phyloP scores from a whole-genome alignment of 1,284 basidiomycete species.

The Cryptococcus depauperatus region DNA sequence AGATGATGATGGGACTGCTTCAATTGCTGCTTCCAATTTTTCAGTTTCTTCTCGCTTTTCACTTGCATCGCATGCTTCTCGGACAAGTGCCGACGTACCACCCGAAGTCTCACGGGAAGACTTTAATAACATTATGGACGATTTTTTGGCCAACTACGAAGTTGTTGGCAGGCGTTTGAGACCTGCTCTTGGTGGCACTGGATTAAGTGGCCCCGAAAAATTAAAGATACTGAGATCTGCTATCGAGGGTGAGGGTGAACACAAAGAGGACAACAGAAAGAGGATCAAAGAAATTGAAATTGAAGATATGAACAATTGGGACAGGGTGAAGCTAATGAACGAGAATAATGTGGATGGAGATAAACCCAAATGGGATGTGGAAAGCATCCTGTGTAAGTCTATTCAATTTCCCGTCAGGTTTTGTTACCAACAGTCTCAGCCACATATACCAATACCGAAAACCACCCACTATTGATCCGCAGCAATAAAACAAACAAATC shows the following conservation, averaged over 20 bases:
- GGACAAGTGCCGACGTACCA: slow-evolving; percentile 45
- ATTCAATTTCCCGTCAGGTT: neutral
- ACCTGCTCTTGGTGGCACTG: slow-evolving; percentile 54
- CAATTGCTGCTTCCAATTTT: slow-evolving; percentile 30
- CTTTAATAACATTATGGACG: slow-evolving; percentile 84
- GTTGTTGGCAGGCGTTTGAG: slow-evolving; percentile 75
- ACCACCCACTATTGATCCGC: slow-evolving; percentile 79
- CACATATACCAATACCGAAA: slow-evolving; percentile 91
- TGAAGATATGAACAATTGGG: slow-evolving; percentile 13
- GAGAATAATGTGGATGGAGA: slow-evolving; percentile 50
- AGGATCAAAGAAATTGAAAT: slow-evolving; percentile 54
- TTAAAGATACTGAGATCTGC: slow-evolving; percentile 67
- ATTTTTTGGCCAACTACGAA: slow-evolving; percentile 90
- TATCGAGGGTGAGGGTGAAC: slow-evolving; percentile 56
- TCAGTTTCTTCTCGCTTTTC: slow-evolving; percentile 28
- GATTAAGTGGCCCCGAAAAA: slow-evolving; percentile 65
- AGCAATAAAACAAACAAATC: slow-evolving; percentile 51
- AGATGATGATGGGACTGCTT: slow-evolving; percentile 41
- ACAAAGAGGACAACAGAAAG: slow-evolving; percentile 55
- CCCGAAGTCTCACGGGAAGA: slow-evolving; percentile 76
- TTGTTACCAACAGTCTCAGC: slow-evolving; percentile 48
- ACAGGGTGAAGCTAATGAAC: slow-evolving; percentile 46
- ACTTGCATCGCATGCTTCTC: slow-evolving; percentile 23
- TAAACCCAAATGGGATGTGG: slow-evolving; percentile 84
- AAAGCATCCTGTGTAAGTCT: slow-evolving; percentile 80